Percentiles rank a stretch among this genome's conserved stretches.
These are phyloP conservation scores for Solanum hybrid DNA, from an alignment of 305 asterid genomes.

Conservation along the genomic window DNA sequence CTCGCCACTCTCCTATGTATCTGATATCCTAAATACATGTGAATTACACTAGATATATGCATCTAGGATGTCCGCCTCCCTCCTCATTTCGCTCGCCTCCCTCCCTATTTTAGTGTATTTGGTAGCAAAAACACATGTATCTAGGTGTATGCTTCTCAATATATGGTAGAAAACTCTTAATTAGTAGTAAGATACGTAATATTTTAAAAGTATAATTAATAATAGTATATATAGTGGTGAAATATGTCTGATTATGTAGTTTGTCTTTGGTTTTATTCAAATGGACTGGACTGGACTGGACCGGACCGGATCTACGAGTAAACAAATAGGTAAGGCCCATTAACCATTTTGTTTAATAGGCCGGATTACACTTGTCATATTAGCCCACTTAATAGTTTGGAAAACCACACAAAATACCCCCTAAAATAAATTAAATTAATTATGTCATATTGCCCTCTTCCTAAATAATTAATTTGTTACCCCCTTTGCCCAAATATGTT, in stretches of 20 bases:
- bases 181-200: too few relatives aligned
- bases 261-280: neutral
- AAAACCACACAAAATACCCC: too few relatives aligned
- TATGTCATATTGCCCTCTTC: too few relatives aligned
- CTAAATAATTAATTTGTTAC: too few relatives aligned
- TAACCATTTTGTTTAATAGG: neutral
- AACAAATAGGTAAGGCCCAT: neutral
- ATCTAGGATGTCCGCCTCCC: neutral
- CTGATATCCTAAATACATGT: neutral
- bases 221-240: too few relatives aligned
- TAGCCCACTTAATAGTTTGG: neutral
- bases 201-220: neutral
- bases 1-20: neutral
- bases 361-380: neutral
- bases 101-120: neutral
- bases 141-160: too few relatives aligned
- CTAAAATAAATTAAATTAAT: too few relatives aligned
- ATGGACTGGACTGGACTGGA: neutral
- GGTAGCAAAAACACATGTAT: too few relatives aligned
- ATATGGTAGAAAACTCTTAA: too few relatives aligned
- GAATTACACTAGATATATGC: neutral
- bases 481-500: too few relatives aligned
- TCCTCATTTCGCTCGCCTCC: neutral
- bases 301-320: neutral
- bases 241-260: neutral